Evolutionary conservation across 2,329 filamentous ascomycete species (phyloP).

Genomic region (Geosmithia putterillii): DNA sequence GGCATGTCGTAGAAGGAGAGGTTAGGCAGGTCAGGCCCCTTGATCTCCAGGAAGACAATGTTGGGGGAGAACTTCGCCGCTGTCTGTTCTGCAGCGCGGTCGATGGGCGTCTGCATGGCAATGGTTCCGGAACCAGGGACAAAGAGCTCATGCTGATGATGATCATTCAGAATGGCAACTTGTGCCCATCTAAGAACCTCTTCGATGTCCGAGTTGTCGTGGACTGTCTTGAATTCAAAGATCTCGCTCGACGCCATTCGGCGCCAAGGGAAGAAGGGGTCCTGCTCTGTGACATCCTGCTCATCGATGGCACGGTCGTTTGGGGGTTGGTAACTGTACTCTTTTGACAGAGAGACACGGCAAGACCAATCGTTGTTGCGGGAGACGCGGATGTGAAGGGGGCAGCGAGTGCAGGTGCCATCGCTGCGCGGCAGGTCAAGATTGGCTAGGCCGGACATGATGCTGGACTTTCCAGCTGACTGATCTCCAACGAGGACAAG

Average conservation of each 20-base stretch:
- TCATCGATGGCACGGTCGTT: constrained; percentile 24
- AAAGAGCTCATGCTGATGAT: constrained; percentile 36
- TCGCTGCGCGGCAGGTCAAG: constrained; percentile 60
- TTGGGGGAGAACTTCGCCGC: constrained; percentile 71
- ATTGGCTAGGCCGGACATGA: constrained; percentile 53
- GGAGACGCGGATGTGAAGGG: constrained; percentile 65
- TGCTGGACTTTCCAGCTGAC: constrained; percentile 66
- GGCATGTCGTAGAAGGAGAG: constrained; percentile 79
- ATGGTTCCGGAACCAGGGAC: constrained; percentile 35
- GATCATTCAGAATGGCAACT: constrained; percentile 61
- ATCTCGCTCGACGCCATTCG: constrained; percentile 29
- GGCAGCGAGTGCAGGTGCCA: constrained; percentile 69
- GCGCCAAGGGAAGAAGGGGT: constrained; percentile 56
- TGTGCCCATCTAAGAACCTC: constrained; percentile 63
- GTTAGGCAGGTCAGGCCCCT: constrained; percentile 56
- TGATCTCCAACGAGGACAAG: constrained; percentile 80
- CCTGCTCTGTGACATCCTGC: constrained; percentile 31
- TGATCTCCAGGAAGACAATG: constrained; percentile 64
- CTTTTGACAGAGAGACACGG: constrained; percentile 49
- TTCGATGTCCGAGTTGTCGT: constrained; percentile 51
- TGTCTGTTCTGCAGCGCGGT: constrained; percentile 25
- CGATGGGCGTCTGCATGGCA: constrained; percentile 18
- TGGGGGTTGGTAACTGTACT: constrained; percentile 44
- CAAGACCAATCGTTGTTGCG: constrained; percentile 52
- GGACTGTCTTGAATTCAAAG: constrained; percentile 51